Evolutionary conservation across 805 yeast species (phyloP).

Genomic region (Metschnikowia vanudenii): DNA sequence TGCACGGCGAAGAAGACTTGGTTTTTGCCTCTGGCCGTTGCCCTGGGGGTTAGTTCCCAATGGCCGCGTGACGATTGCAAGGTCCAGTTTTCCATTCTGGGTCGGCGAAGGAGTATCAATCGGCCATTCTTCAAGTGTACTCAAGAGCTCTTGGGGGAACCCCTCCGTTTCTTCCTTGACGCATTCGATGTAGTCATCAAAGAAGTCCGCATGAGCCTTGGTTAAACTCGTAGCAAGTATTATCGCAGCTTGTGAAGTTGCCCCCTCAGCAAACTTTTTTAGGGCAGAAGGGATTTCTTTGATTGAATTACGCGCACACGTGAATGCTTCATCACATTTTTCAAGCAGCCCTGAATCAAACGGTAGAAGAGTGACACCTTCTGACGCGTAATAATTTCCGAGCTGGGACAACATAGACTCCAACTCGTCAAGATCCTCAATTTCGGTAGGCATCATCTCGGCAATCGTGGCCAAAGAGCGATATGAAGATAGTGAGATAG

Average conservation of each 20-base stretch:
- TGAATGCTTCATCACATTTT: neutral
- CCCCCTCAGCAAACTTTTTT: neutral
- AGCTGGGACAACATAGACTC: constrained; percentile 40
- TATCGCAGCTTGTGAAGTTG: constrained; percentile 9
- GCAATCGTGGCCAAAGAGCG: constrained; percentile 22
- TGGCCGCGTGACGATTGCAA: neutral
- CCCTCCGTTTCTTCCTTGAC: constrained; percentile 8
- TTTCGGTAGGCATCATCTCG: constrained; percentile 19
- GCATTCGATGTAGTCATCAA: constrained; percentile 3
- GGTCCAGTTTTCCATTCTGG: neutral
- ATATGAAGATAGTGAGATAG: neutral
- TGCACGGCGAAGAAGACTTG: constrained; percentile 10
- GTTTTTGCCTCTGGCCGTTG: constrained; percentile 1
- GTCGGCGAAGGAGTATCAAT: neutral
- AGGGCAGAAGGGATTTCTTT: constrained; percentile 4
- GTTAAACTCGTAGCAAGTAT: constrained; percentile 11
- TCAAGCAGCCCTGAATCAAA: constrained; percentile 2
- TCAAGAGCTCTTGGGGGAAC: constrained; percentile 6
- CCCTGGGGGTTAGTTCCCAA: neutral
- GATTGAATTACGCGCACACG: neutral
- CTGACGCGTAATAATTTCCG: constrained; percentile 6
- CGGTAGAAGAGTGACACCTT: constrained; percentile 8
- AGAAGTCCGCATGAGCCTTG: constrained; percentile 6
- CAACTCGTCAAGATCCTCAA: constrained; percentile 31
- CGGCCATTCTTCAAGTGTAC: constrained; percentile 10